Evolutionary conservation across 2,329 filamentous ascomycete genomes (phyloP).

Genomic region (Trichoderma lentiforme): DNA sequence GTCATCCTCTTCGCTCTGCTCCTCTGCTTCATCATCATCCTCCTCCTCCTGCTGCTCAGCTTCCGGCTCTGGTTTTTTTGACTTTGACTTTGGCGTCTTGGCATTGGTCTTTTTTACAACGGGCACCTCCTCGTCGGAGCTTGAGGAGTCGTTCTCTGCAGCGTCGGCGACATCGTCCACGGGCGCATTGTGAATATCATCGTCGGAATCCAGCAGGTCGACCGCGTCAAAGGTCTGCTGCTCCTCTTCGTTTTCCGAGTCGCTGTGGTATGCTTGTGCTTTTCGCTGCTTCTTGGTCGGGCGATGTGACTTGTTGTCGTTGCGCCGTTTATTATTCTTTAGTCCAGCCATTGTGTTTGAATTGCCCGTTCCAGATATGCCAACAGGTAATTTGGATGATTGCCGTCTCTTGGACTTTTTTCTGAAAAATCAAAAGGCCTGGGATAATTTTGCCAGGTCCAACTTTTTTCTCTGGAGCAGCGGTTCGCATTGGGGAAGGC

Average conservation of each 20-base stretch:
- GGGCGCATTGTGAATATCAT: conserved; percentile 52
- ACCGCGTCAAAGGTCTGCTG: conserved; percentile 48
- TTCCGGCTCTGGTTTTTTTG: conserved; percentile 26
- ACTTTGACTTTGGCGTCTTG: conserved; percentile 31
- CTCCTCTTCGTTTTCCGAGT: conserved; percentile 42
- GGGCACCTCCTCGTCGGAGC: conserved; percentile 36
- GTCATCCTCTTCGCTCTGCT: conserved; percentile 39
- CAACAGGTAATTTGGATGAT: conserved; percentile 15
- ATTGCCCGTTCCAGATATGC: conserved; percentile 9
- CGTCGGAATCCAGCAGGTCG: conserved; percentile 55
- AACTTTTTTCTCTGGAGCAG: conserved; percentile 14
- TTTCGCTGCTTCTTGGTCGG: conserved; percentile 54
- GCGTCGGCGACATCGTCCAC: conserved; percentile 48
- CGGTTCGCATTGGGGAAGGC: conserved; percentile 11
- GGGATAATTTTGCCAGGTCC: conserved; percentile 11
- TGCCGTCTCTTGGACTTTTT: neutral
- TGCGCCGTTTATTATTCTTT: conserved; percentile 33
- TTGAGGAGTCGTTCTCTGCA: conserved; percentile 35
- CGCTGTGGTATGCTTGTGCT: conserved; percentile 51
- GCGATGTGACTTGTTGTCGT: conserved; percentile 33
- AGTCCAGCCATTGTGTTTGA: conserved; percentile 32
- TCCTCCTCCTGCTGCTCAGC: conserved; percentile 28
- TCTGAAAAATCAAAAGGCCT: conserved; percentile 1
- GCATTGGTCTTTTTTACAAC: conserved; percentile 28
- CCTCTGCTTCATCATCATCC: conserved; percentile 26